Conservation (phyloP, 2,329 filamentous ascomycete genomes). For the Pyrenochaeta sp. region DNA sequence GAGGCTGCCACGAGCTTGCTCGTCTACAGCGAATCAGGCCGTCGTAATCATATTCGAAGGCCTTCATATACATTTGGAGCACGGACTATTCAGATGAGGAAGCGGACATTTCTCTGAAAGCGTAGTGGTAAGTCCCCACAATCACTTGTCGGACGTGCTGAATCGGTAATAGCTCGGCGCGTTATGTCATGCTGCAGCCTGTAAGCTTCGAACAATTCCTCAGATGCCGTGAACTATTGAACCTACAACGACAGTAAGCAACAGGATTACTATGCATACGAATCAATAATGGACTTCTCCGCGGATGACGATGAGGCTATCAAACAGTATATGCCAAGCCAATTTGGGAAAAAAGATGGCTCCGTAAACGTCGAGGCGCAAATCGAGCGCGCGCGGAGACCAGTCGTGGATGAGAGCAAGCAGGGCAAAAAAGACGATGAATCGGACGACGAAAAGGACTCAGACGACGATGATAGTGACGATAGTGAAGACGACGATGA, state of each 20-base stretch:
- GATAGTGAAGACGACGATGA: conserved; percentile 75
- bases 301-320: conserved; percentile 70
- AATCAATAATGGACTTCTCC: conserved; percentile 37
- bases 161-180: conserved; percentile 1
- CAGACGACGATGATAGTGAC: conserved; percentile 62
- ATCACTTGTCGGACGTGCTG: background rate
- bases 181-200: conserved; percentile 1
- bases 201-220: background rate
- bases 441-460: conserved; percentile 44
- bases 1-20: background rate
- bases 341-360: conserved; percentile 84
- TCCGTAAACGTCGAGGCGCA: conserved; percentile 79
- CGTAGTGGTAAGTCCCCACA: background rate
- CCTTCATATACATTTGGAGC: too few relatives aligned
- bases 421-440: conserved; percentile 37
- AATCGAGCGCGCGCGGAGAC: conserved; percentile 79
- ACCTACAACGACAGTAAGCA: conserved; percentile 6
- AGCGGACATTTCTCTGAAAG: background rate
- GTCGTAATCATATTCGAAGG: background rate
- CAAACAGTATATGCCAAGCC: conserved; percentile 78
- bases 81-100: background rate
- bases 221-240: background rate
- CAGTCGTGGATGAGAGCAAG: conserved; percentile 51
- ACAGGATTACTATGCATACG: conserved; percentile 11
- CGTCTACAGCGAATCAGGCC: background rate